Base-by-base conservation (phyloP, 352 stramenopile species). In the Phytophthora fragariaefolia region DNA sequence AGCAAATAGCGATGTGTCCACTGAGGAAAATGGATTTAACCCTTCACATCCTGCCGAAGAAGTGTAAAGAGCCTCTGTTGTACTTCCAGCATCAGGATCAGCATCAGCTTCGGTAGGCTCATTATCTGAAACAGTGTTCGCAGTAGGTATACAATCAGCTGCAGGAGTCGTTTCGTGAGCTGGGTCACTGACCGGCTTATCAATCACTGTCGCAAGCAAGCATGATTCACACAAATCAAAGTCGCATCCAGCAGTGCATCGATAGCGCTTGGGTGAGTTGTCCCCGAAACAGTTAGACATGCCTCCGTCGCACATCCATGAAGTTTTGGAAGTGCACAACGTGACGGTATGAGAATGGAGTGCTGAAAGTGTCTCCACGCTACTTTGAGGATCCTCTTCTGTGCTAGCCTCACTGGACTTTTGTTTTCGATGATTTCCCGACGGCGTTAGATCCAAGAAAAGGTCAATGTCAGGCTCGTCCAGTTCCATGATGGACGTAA, bases 211-310 rank as follows among this genome's bases (percentile, higher is more conserved):
- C 17, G 64, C 71, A 18, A 69, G 63, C 10, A 91, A 49, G 38
- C 86, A 94, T 6, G 73, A 67, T 23, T 90, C 79, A 26, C 86
- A 94, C 54, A 94, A 73, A 62, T 94, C 86, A 54, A 84, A 94
- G 51, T 94, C 86, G 61, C 86, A 94, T 7, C 81, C 76, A 50
- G 66, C 58, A 22, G 83, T 73, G 36, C 86, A 94, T 1, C 84
- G 84, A 66, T 86, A 94, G 45, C 86, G 66, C 27, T 82, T 74
- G 9, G 66, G 55, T 22, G 73, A 74, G 26, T 90, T 90, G 42
- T 86, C 79, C 2, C 86, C 84, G 26, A 87, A 61, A 46, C 86
- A 94, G 6, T 73, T 72, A 1, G 77, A 36, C 23, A 73, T 77
- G 12, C 76, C 76, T 24, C 86, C 86, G 50, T 94, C 86, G 28